These are phyloP conservation scores for Solanum dulcamara DNA, from an alignment of 257 asterid species.

Conservation along the genomic window DNA sequence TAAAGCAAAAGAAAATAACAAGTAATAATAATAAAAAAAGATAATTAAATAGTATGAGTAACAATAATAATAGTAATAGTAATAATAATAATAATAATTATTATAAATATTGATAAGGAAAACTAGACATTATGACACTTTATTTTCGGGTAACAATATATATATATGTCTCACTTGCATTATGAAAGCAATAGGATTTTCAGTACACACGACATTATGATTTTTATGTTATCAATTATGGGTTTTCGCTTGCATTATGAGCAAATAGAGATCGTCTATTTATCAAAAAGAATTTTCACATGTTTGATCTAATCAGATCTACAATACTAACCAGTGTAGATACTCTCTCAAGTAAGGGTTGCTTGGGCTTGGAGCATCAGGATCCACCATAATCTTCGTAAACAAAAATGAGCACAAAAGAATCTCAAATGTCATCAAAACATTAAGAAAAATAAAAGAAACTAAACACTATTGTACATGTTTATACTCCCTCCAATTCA, in stretches of 20 bases:
- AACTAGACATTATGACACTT: not conserved
- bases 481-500: no score
- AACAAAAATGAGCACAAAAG: not conserved
- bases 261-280: not conserved
- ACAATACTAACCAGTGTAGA: constrained; percentile 38
- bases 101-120: not conserved
- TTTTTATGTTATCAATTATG: not conserved
- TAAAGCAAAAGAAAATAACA: no score
- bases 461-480: not conserved
- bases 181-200: not conserved
- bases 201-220: not conserved
- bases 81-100: no score
- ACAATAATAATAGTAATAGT: no score
- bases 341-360: constrained; percentile 45
- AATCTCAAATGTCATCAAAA: not conserved
- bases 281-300: not conserved
- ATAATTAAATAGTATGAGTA: no score
- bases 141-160: no score
- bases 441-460: not conserved
- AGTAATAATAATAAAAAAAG: no score
- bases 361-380: constrained; percentile 72
- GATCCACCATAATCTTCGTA: constrained; percentile 49
- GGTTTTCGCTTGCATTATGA: not conserved
- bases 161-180: no score
- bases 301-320: not conserved